phyloP scores from a whole-genome alignment of 305 asterid genomes.

The Plantago lanceolata region DNA sequence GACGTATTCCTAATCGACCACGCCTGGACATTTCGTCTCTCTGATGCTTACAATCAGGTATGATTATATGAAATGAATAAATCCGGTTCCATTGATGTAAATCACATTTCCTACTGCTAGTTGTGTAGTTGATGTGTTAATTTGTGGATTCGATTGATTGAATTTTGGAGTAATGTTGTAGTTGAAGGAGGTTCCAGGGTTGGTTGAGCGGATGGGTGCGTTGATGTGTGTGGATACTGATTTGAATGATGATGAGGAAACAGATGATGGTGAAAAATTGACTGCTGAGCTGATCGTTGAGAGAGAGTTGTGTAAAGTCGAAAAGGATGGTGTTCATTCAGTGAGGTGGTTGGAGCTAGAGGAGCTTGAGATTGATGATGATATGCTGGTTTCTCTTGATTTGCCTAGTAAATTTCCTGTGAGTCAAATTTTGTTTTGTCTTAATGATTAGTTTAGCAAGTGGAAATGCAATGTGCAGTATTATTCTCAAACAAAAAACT shows the following conservation, averaged over 20 bases:
- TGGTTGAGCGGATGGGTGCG: constrained; percentile 91
- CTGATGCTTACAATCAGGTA: constrained; percentile 90
- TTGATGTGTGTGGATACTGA: constrained; percentile 84
- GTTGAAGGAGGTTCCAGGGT: constrained; percentile 83
- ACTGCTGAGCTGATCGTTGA: constrained; percentile 56
- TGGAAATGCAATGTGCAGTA: background rate
- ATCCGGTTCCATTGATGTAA: background rate
- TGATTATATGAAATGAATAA: background rate
- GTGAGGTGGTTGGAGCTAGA: constrained; percentile 95
- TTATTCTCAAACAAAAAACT: background rate
- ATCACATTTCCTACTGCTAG: background rate
- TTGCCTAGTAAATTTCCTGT: constrained; percentile 88
- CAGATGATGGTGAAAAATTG: constrained; percentile 33
- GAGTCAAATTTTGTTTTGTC: constrained; percentile 23
- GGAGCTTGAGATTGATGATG: constrained; percentile 73
- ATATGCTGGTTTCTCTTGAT: constrained; percentile 61
- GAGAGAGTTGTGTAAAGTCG: constrained; percentile 50
- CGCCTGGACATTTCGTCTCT: constrained; percentile 93
- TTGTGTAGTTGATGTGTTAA: background rate
- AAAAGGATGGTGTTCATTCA: constrained; percentile 43
- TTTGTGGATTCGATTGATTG: constrained; percentile 5
- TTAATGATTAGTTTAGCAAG: background rate
- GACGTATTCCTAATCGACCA: constrained; percentile 88
- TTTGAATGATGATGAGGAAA: constrained; percentile 41
- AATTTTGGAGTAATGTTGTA: constrained; percentile 34